Conservation (phyloP, 768 basidiomycete genomes). For the Boletellus ananiceps region DNA sequence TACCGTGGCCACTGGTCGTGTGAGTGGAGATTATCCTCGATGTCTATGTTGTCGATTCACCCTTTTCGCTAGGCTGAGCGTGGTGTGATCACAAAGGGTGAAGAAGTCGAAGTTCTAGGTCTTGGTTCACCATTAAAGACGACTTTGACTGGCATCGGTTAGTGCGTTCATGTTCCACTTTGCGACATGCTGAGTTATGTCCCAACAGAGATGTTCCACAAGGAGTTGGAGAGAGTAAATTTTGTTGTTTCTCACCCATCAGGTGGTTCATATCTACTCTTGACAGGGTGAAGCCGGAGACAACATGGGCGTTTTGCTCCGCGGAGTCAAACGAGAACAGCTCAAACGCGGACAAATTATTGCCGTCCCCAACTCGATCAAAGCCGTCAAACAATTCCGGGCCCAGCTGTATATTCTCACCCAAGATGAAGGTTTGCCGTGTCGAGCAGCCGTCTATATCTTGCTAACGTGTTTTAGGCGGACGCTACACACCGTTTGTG, state of each 20-base stretch:
- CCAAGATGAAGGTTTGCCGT: constrained; percentile 36
- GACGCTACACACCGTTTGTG: constrained; percentile 90
- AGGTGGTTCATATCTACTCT: constrained; percentile 3
- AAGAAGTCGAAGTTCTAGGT: constrained; percentile 91
- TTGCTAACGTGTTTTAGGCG: constrained; percentile 37
- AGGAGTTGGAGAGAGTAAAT: constrained; percentile 88
- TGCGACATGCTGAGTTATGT: constrained; percentile 2
- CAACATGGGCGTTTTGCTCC: constrained; percentile 97
- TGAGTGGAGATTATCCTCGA: constrained; percentile 32
- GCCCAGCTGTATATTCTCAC: constrained; percentile 77
- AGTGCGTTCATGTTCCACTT: background rate
- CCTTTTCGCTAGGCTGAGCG: constrained; percentile 70
- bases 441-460: constrained; percentile 44
- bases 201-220: constrained; percentile 94
- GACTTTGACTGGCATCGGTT: constrained; percentile 90
- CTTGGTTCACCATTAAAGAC: constrained; percentile 81
- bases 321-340: constrained; percentile 97
- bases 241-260: background rate
- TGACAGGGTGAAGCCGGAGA: constrained; percentile 91
- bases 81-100: constrained; percentile 85
- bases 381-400: constrained; percentile 90
- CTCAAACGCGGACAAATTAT: constrained; percentile 91
- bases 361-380: constrained; percentile 83
- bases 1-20: constrained; percentile 94
- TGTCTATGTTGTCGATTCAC: background rate